Evolutionary conservation across 495 filamentous ascomycete species (phyloP).

Genomic region (Neurospora sp.): DNA sequence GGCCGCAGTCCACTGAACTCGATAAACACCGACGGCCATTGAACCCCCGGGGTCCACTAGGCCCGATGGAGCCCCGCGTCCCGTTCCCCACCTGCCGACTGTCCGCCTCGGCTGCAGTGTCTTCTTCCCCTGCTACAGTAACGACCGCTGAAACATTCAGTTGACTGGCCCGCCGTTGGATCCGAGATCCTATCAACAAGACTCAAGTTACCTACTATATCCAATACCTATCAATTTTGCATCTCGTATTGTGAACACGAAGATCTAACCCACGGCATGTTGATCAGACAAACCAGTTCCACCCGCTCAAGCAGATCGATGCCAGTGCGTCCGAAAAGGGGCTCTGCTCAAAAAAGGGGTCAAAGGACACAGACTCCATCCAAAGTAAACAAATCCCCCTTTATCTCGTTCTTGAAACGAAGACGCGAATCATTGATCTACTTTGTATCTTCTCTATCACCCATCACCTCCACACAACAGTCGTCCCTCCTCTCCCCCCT

Average conservation of each 20-base stretch:
- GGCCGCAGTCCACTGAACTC: background rate
- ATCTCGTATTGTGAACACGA: background rate
- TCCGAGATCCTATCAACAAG: background rate
- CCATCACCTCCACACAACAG: conserved; percentile 13
- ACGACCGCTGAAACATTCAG: background rate
- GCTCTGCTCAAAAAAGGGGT: background rate
- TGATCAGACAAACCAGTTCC: background rate
- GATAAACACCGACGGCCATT: background rate
- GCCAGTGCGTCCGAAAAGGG: background rate
- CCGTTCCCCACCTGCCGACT: background rate
- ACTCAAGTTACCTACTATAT: background rate
- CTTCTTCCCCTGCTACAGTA: background rate
- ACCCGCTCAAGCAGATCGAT: background rate
- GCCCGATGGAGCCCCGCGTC: background rate
- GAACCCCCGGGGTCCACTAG: background rate
- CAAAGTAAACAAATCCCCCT: background rate
- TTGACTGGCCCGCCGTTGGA: background rate
- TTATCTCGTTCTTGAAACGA: background rate
- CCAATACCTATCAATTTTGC: background rate
- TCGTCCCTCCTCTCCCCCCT: conserved; percentile 10
- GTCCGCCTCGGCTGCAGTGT: background rate
- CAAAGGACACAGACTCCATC: background rate
- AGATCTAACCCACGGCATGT: background rate
- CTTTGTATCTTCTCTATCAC: background rate
- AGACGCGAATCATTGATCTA: background rate